These are phyloP conservation scores for Sicyos edulis DNA, from an alignment of 306 rosid genomes.

Conservation along the genomic window DNA sequence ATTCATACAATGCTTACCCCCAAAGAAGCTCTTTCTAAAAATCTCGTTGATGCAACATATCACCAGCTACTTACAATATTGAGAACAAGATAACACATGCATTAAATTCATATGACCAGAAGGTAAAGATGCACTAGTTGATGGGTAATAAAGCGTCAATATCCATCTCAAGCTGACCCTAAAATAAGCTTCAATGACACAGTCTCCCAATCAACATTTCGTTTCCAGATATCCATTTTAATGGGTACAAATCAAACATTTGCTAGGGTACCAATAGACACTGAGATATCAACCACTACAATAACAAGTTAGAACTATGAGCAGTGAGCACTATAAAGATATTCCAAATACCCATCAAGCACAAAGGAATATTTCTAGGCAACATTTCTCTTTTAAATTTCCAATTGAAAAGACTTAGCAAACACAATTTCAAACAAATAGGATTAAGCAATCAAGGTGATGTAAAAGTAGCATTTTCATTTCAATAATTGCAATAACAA, in stretches of 20 bases:
- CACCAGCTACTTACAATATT: not conserved
- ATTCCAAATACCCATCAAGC: too few species aligned
- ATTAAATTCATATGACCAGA: not conserved
- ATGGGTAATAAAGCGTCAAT: not conserved
- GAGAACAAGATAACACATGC: not conserved
- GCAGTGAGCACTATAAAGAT: too few species aligned
- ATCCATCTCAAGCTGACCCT: not conserved
- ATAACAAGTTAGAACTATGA: rapidly evolving
- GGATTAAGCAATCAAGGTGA: too few species aligned
- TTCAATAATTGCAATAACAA: not conserved
- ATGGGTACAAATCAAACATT: not conserved
- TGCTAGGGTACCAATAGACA: too few species aligned
- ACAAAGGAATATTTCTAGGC: too few species aligned
- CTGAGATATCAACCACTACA: too few species aligned
- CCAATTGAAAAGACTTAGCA: too few species aligned
- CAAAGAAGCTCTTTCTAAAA: too few species aligned
- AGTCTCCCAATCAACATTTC: not conserved
- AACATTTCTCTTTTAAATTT: too few species aligned
- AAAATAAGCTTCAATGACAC: not conserved
- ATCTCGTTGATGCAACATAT: too few species aligned
- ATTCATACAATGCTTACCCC: too few species aligned
- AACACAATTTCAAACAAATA: too few species aligned
- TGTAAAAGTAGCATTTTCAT: not conserved
- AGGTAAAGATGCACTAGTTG: not conserved
- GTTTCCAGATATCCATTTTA: not conserved